phyloP scores from a whole-genome alignment of 345 rosid genomes.

The Murraya koenigii region DNA sequence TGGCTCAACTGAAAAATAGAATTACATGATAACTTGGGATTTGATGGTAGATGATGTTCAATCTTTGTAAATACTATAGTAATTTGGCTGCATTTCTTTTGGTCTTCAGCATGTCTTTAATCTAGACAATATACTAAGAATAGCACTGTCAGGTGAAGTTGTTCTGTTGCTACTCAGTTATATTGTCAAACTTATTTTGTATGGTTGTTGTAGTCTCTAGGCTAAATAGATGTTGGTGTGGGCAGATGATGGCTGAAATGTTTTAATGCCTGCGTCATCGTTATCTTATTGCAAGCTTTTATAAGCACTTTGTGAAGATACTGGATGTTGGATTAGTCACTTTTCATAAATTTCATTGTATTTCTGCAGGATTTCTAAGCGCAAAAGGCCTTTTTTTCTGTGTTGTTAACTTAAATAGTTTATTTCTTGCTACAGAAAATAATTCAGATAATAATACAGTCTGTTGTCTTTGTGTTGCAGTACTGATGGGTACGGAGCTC shows the following conservation, averaged over 20 bases:
- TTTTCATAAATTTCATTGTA: neutral
- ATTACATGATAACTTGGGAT: neutral
- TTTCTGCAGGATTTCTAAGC: slow-evolving; percentile 8
- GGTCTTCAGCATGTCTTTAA: neutral
- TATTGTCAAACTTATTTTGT: neutral
- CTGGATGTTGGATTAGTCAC: neutral
- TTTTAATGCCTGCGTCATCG: neutral
- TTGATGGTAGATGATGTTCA: neutral
- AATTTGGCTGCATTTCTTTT: neutral
- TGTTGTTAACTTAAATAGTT: neutral
- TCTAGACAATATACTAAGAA: neutral
- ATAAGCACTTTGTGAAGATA: neutral
- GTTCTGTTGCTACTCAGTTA: neutral
- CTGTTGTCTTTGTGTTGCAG: slow-evolving; percentile 23
- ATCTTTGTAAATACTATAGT: neutral
- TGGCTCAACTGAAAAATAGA: neutral
- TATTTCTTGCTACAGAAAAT: neutral
- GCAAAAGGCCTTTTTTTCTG: neutral
- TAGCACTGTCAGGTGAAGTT: neutral
- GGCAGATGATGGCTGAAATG: neutral
- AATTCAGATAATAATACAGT: slow-evolving; percentile 11
- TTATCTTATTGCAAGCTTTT: neutral
- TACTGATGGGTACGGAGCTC: slow-evolving; percentile 83
- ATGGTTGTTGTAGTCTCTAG: neutral
- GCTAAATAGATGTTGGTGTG: neutral